These are phyloP conservation scores for Areca catechu DNA, from an alignment of 176 grass and related monocot genomes.

Conservation along the genomic window DNA sequence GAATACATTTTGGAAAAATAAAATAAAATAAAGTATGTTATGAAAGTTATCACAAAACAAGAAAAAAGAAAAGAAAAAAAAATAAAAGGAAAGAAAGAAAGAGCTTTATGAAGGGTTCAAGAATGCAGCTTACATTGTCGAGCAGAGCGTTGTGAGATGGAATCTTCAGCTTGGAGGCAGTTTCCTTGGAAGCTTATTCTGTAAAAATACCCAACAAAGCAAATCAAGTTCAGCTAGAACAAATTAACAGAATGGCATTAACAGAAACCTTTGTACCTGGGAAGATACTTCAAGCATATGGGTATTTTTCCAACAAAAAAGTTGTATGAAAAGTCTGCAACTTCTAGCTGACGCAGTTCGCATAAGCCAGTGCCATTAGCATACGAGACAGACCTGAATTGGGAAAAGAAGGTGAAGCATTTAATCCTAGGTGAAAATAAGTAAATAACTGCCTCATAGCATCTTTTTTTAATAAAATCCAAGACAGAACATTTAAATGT, in stretches of 20 bases:
- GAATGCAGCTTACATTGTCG: constrained; percentile 47
- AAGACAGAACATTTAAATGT: not conserved
- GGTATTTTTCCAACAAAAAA: constrained; percentile 63
- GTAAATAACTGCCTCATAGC: not conserved
- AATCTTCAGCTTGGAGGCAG: constrained; percentile 49
- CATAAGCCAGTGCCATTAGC: constrained; percentile 53
- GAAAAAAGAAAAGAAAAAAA: too few relatives aligned
- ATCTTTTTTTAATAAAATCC: not conserved
- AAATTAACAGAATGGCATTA: constrained; percentile 6
- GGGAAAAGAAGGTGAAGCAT: not conserved
- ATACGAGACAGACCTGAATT: constrained; percentile 16
- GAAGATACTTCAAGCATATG: constrained; percentile 45
- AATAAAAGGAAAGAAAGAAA: too few relatives aligned
- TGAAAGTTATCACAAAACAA: too few relatives aligned
- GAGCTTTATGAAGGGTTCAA: too few relatives aligned
- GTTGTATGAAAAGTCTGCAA: constrained; percentile 79
- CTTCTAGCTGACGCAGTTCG: constrained; percentile 36
- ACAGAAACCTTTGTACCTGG: constrained; percentile 46
- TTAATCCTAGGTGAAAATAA: not conserved
- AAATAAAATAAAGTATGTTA: too few relatives aligned
- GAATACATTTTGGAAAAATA: too few relatives aligned
- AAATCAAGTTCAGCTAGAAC: constrained; percentile 40
- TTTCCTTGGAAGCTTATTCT: constrained; percentile 72
- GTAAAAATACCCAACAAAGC: constrained; percentile 43
- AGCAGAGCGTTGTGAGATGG: constrained; percentile 32